Conservation (phyloP, 306 rosid genomes). For the Pyrus communis region DNA sequence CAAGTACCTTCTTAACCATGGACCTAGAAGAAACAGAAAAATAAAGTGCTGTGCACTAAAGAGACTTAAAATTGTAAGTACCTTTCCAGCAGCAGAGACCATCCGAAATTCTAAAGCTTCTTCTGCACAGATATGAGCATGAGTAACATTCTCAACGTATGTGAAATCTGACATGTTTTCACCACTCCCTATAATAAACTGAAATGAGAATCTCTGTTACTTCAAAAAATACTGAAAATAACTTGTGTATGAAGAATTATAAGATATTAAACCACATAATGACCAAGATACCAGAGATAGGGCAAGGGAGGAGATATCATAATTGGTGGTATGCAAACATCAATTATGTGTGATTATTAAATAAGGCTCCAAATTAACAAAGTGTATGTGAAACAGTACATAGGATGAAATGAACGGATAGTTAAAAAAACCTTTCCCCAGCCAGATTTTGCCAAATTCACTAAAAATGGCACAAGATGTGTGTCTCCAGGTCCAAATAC, state of each 20-base stretch:
- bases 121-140: constrained; percentile 88
- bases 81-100: constrained; percentile 81
- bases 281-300: constrained; percentile 4
- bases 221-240: constrained; percentile 21
- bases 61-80: constrained; percentile 8
- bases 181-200: constrained; percentile 81
- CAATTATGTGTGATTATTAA: neutral
- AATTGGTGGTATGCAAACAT: neutral
- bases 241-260: constrained; percentile 4
- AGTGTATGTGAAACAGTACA: neutral
- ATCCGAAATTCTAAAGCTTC: constrained; percentile 60
- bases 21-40: constrained; percentile 12
- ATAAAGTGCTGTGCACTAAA: neutral
- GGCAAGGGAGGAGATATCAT: neutral
- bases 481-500: constrained; percentile 83
- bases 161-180: constrained; percentile 71
- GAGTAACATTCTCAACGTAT: constrained; percentile 66
- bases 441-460: constrained; percentile 59
- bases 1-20: constrained; percentile 14
- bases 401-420: neutral
- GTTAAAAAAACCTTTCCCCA: constrained; percentile 56
- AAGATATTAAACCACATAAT: constrained; percentile 11
- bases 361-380: neutral
- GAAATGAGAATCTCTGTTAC: constrained; percentile 66
- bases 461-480: constrained; percentile 47